Evolutionary conservation across 2,329 filamentous ascomycete genomes (phyloP), one percentile per base, ranked within the genome.

Genomic region (Pestalotiopsis sp.): DNA sequence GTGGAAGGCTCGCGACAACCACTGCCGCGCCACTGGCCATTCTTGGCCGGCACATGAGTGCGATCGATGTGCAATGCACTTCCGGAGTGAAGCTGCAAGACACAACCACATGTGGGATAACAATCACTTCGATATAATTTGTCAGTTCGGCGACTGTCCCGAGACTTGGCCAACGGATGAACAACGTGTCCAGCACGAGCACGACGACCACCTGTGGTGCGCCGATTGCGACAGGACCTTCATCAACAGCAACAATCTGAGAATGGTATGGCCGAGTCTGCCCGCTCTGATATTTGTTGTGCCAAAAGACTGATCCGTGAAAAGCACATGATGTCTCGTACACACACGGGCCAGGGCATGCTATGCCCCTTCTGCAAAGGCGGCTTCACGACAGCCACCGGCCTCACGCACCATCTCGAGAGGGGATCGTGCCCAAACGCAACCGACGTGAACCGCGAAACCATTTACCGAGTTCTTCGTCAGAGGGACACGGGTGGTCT

Each of bases 381-480:
- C 2, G 36, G 9, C 2, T 87, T 82, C 70, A 78, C 82, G 11
- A 84, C 85, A 0, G 87, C 88, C 1, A 87, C 84, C 1, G 89
- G 87, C 4, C 71, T 91, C 4, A 74, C 80, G 0, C 81, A 89
- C 74, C 87, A 92, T 70, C 76, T 91, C 0, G 90, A 92, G 71
- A 77, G 73, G 0, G 85, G 85, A n/a, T 76, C 80, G 0, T 92
- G 89, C 65, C 82, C 82, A 0, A 76, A 76, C 0, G 85, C 86
- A 0, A 78, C 75, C 0, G 67, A 71, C 2, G 58, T 90, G 1
- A 83, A 86, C 72, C 84, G 85, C 14, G 82, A 87, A 6, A 76
- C 71, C 4, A 80, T 91, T 4, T 84, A 85, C 74, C 70, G 74
- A 0, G 74, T 82, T 12, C 77, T 90, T 7, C 81, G 82, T 2